phyloP scores from a whole-genome alignment of 768 basidiomycete genomes.

The Dendrothele bispora region DNA sequence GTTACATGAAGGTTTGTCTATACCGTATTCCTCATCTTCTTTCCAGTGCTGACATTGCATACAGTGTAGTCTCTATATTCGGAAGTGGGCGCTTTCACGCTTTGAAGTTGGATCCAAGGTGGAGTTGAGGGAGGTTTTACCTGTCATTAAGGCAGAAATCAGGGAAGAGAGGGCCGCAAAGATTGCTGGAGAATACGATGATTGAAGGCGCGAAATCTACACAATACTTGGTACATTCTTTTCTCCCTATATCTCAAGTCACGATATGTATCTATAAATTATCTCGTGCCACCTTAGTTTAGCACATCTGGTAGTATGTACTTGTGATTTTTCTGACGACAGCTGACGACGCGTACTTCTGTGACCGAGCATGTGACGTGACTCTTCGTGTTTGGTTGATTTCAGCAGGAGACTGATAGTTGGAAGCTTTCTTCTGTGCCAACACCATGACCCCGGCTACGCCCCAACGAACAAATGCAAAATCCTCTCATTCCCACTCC shows the following conservation, averaged over 20 bases:
- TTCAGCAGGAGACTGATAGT: no score
- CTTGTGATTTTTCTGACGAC: no score
- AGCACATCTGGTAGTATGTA: no score
- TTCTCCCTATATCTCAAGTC: no score
- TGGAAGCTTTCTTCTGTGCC: not conserved
- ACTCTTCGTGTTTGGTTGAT: no score
- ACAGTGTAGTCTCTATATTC: constrained; percentile 8
- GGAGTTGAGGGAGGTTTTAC: not conserved
- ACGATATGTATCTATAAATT: no score
- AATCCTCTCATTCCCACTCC: constrained; percentile 46
- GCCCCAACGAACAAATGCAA: constrained; percentile 63
- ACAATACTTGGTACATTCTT: no score
- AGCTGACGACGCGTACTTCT: no score
- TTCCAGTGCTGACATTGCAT: not conserved
- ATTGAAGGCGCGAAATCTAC: no score
- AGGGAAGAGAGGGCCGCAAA: constrained; percentile 1
- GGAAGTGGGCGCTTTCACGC: constrained; percentile 5
- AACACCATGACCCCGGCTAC: constrained; percentile 47
- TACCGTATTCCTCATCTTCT: not conserved
- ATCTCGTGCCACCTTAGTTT: no score
- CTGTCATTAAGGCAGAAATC: constrained; percentile 1
- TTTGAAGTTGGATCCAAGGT: constrained; percentile 1
- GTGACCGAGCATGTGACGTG: no score
- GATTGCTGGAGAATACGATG: not conserved
- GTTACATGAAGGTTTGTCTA: constrained; percentile 72